Conservation (phyloP, 2,329 filamentous ascomycete genomes). For the Fusarium verrucosum region DNA sequence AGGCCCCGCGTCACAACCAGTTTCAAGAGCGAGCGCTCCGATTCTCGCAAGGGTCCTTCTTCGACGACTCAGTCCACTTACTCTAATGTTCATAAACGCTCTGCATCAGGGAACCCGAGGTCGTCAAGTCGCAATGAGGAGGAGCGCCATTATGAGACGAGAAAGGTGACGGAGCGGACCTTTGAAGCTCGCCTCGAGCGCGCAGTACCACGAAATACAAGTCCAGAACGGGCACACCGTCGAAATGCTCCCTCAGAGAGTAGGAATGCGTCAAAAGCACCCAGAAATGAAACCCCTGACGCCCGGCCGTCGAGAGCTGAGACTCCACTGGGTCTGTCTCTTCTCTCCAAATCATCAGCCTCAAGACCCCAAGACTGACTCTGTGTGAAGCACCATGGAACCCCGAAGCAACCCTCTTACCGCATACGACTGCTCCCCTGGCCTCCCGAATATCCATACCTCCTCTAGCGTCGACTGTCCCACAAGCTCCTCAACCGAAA, state of each 20-base stretch:
- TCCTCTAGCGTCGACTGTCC: constrained; percentile 80
- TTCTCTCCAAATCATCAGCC: neutral
- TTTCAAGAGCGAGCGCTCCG: constrained; percentile 48
- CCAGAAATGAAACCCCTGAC: constrained; percentile 57
- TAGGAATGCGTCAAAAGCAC: constrained; percentile 50
- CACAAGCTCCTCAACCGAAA: constrained; percentile 73
- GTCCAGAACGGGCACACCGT: constrained; percentile 64
- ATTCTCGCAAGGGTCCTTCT: constrained; percentile 51
- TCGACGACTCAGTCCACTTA: constrained; percentile 49
- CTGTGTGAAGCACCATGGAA: constrained; percentile 69
- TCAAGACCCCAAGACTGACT: constrained; percentile 32
- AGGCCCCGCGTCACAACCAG: constrained; percentile 50
- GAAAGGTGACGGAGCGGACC: constrained; percentile 63
- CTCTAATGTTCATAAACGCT: constrained; percentile 62
- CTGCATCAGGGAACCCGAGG: constrained; percentile 66
- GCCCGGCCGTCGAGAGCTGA: constrained; percentile 56
- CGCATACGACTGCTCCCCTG: constrained; percentile 74
- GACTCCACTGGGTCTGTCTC: constrained; percentile 57
- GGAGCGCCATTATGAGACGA: constrained; percentile 59
- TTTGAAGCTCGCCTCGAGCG: constrained; percentile 71
- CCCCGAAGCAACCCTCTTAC: constrained; percentile 78
- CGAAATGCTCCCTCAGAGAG: constrained; percentile 51
- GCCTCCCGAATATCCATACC: constrained; percentile 71
- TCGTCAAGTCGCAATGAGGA: constrained; percentile 56
- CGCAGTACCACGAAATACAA: constrained; percentile 65